Base-by-base conservation (phyloP, 805 yeast genomes). In the Suhomyces xylopsoci region DNA sequence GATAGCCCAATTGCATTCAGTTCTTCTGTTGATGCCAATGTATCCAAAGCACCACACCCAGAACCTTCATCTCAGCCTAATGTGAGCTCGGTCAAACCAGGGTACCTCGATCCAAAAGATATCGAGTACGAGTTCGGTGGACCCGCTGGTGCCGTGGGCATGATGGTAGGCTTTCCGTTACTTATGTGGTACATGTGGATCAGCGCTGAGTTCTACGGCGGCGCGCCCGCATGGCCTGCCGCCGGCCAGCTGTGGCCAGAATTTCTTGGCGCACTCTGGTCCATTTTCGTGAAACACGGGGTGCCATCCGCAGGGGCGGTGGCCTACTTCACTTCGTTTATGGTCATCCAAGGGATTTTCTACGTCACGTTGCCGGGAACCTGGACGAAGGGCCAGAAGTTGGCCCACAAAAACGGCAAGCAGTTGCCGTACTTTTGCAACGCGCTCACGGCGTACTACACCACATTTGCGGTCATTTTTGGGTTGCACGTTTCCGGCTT, bases 111-210 rank as follows among this genome's bases (percentile, higher is more conserved):
- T 28, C 68, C 68, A 40, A 81, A 82, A 50, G 78, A 83, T 51
- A 79, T 83, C 54, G 93, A 84, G 63, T 90, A 83, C 75, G 98
- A 94, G 61, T 94, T 93, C 65, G 99, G 99, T 49, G 98, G 98
- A 0, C 87, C 96, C 24, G 70, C 78, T 6, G 99, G 99, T 52
- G 97, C 90, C 47, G 53, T 85, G 19, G 93, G 92, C 6, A 93
- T 94, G 98, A 82, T 93, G 85, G 66, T 82, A 45, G 96, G 96
- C 3, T 94, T 94, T 74, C 99, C 99, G 7, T 65, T 86, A 46
- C 77, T 94, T 64, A 94, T 94, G 99, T 90, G 87, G 79, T 94
- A 94, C 73, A 87, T 94, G 94, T 93, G 97, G 96, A 84, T 93
- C 51, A 81, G 90, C 62, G 93, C 94, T 49, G 81, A 82, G 56